A percentile compares a stretch with the other conserved stretches of the same genome.
Conservation (phyloP, 2,329 filamentous ascomycete genomes). For the Microsporum audouinii region DNA sequence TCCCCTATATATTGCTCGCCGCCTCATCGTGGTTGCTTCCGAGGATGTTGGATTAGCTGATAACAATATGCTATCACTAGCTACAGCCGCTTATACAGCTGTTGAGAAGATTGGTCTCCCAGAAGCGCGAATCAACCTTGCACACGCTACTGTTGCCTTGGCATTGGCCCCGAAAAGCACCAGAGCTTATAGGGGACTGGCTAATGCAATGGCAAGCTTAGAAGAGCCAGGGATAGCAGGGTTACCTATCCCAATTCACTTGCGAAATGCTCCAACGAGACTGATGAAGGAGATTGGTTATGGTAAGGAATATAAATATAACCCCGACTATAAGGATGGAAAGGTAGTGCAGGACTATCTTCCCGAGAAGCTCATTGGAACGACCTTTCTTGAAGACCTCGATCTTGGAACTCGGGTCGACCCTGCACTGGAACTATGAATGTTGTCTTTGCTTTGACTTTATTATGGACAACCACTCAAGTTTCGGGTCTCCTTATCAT, state of each 20-base stretch:
- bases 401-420: slow-evolving; percentile 74
- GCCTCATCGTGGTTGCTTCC: slow-evolving; percentile 87
- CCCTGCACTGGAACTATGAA: slow-evolving; percentile 42
- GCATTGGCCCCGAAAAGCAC: slow-evolving; percentile 76
- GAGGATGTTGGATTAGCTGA: slow-evolving; percentile 91
- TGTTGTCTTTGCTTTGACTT: background rate
- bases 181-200: slow-evolving; percentile 68
- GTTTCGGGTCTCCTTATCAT: background rate
- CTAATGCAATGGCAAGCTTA: slow-evolving; percentile 67
- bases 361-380: slow-evolving; percentile 60
- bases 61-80: slow-evolving; percentile 68
- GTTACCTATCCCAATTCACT: slow-evolving; percentile 71
- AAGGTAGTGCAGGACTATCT: slow-evolving; percentile 79
- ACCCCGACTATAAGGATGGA: slow-evolving; percentile 76
- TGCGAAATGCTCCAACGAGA: slow-evolving; percentile 83
- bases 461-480: background rate
- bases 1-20: slow-evolving; percentile 78
- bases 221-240: slow-evolving; percentile 72
- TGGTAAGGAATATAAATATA: slow-evolving; percentile 90
- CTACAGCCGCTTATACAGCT: slow-evolving; percentile 74
- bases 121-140: slow-evolving; percentile 83
- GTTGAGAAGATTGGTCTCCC: slow-evolving; percentile 91
- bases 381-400: slow-evolving; percentile 63
- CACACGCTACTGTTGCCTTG: slow-evolving; percentile 74
- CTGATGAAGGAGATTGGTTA: slow-evolving; percentile 90